Evolutionary conservation across 2,329 filamentous ascomycete species (phyloP).

Genomic region (Colletotrichum salicis): DNA sequence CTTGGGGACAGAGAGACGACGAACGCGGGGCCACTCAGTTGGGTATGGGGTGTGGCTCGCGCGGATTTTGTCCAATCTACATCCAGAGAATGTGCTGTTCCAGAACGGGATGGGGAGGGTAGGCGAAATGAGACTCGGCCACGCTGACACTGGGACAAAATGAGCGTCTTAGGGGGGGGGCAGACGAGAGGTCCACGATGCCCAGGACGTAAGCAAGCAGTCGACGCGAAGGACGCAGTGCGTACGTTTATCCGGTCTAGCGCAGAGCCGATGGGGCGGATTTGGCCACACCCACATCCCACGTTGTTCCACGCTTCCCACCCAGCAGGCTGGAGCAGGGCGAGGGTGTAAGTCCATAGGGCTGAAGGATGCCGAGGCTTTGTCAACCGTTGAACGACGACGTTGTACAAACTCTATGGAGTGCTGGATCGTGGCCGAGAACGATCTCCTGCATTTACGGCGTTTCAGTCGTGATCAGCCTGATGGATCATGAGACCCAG

Average conservation of each 20-base stretch:
- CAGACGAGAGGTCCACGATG: background rate
- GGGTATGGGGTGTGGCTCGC: constrained; percentile 2
- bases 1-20: background rate
- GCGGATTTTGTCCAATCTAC: constrained; percentile 14
- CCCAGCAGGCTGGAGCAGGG: constrained; percentile 12
- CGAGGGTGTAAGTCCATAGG: constrained; percentile 18
- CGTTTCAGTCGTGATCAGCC: background rate
- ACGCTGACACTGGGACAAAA: constrained; percentile 19
- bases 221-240: constrained; percentile 13
- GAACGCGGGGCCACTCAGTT: background rate
- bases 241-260: constrained; percentile 18
- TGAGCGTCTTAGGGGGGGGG: background rate
- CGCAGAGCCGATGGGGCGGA: constrained; percentile 24
- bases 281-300: constrained; percentile 10
- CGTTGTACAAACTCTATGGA: constrained; percentile 11
- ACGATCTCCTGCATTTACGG: background rate
- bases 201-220: constrained; percentile 20
- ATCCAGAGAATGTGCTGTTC: constrained; percentile 10
- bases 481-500: background rate
- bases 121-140: constrained; percentile 2
- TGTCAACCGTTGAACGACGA: constrained; percentile 15
- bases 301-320: constrained; percentile 14
- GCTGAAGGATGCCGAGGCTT: constrained; percentile 32
- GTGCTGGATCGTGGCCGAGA: background rate
- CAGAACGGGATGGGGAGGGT: background rate